Evolutionary conservation across 2,329 filamentous ascomycete species (phyloP).

Genomic region (Claviceps pazoutovae): DNA sequence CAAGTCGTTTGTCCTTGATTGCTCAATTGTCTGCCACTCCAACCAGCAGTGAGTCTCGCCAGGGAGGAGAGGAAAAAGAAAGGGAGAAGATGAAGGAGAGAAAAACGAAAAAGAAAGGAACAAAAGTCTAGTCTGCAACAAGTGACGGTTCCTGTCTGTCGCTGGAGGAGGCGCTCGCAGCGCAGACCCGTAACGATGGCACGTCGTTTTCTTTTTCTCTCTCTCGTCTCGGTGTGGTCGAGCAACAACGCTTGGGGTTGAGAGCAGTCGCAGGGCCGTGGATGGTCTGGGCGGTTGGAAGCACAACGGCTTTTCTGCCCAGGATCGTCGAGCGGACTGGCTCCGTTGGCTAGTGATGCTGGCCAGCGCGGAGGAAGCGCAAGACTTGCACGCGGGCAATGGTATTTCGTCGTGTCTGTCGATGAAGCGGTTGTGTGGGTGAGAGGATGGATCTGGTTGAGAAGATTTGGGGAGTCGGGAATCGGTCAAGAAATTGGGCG

Average conservation of each 20-base stretch:
- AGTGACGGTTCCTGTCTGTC: too few species aligned
- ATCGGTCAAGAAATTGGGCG: too few species aligned
- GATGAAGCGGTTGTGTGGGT: not conserved
- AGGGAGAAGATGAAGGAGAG: not conserved
- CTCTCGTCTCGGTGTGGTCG: slow-evolving; percentile 1
- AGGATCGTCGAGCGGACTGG: too few species aligned
- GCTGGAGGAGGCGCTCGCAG: not conserved
- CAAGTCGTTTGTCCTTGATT: not conserved
- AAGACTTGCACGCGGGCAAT: too few species aligned
- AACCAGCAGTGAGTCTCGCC: not conserved
- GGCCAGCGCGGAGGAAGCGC: too few species aligned
- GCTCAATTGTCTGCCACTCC: not conserved
- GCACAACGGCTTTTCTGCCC: not conserved
- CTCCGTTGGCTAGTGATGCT: too few species aligned
- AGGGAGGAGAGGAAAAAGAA: not conserved
- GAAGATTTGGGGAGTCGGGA: too few species aligned
- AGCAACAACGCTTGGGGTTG: not conserved
- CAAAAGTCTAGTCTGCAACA: too few species aligned
- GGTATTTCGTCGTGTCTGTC: not conserved
- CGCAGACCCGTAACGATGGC: not conserved
- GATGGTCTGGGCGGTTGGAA: not conserved
- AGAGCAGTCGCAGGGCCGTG: not conserved
- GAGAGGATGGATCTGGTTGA: too few species aligned
- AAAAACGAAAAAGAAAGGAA: not conserved
- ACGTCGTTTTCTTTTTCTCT: slow-evolving; percentile 3